Conservation (phyloP, 192 early-diverging fungal genomes). For the Entomortierella beljakovae region DNA sequence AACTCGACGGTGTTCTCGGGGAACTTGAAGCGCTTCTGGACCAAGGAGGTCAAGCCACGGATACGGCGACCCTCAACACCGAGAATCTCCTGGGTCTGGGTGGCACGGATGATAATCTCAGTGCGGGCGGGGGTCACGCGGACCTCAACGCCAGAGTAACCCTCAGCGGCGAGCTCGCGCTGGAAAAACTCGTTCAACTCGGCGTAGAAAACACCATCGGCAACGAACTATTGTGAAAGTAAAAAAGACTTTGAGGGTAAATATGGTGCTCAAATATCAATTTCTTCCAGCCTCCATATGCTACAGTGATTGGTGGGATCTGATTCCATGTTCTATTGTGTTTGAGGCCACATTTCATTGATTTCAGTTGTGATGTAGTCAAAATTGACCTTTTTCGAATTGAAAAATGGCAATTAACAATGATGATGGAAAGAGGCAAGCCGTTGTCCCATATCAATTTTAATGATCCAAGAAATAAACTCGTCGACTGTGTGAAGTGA, state of each 20-base stretch:
- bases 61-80: constrained; percentile 99
- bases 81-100: constrained; percentile 97
- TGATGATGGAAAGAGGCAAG: background rate
- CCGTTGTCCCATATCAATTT: background rate
- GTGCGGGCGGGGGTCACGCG: constrained; percentile 99
- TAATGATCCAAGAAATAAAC: background rate
- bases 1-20: constrained; percentile 98
- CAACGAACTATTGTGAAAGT: constrained; percentile 84
- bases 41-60: constrained; percentile 96
- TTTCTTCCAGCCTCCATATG: background rate
- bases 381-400: background rate
- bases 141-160: constrained; percentile 99
- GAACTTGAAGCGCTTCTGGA: constrained; percentile 99
- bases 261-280: background rate
- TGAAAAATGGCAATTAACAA: background rate
- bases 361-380: no score
- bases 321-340: no score
- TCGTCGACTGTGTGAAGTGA: background rate
- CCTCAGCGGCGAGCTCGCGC: constrained; percentile 96
- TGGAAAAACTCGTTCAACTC: constrained; percentile 99
- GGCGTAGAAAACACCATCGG: constrained; percentile 99
- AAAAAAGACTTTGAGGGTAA: background rate
- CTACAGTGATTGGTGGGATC: no score
- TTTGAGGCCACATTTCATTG: no score
- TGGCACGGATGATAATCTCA: constrained; percentile 99